Percentiles rank a stretch among this genome's conserved stretches.
phyloP scores from a whole-genome alignment of 306 rosid species.

The Argentina anserina region DNA sequence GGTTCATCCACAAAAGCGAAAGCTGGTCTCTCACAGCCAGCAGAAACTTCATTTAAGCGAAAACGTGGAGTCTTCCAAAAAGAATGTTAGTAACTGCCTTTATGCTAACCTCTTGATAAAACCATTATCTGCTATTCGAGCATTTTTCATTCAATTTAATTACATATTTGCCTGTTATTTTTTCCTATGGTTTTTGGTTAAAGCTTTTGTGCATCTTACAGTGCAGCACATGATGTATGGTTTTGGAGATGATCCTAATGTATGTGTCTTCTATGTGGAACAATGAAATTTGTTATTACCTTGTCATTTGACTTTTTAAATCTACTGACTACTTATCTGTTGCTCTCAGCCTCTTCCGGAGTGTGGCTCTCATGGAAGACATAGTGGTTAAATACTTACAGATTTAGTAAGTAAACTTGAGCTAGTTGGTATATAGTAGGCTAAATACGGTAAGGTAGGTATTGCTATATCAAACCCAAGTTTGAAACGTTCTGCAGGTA shows the following conservation, averaged over 20 bases:
- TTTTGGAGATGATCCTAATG: conserved; percentile 88
- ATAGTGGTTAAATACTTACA: conserved; percentile 83
- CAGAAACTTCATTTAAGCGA: conserved; percentile 79
- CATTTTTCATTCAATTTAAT: not conserved
- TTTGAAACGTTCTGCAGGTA: conserved; percentile 43
- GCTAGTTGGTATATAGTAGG: not conserved
- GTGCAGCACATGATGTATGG: conserved; percentile 99
- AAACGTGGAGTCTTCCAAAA: conserved; percentile 88
- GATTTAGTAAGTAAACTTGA: conserved; percentile 48
- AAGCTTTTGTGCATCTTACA: conserved; percentile 12
- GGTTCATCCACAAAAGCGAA: conserved; percentile 65
- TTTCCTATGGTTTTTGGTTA: not conserved
- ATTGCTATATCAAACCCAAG: conserved; percentile 2
- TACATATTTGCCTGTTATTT: not conserved
- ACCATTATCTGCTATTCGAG: not conserved
- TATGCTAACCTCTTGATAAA: not conserved
- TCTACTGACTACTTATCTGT: not conserved
- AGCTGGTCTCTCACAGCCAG: conserved; percentile 67
- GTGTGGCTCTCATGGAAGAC: conserved; percentile 10
- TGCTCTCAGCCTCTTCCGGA: conserved; percentile 1
- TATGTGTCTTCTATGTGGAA: conserved; percentile 29
- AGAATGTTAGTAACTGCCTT: conserved; percentile 44
- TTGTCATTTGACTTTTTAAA: not conserved
- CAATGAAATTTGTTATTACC: not conserved
- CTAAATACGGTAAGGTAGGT: conserved; percentile 2